These are phyloP conservation scores for Bolboschoenus planiculmis DNA, from an alignment of 176 grass and related monocot species.

Conservation along the genomic window DNA sequence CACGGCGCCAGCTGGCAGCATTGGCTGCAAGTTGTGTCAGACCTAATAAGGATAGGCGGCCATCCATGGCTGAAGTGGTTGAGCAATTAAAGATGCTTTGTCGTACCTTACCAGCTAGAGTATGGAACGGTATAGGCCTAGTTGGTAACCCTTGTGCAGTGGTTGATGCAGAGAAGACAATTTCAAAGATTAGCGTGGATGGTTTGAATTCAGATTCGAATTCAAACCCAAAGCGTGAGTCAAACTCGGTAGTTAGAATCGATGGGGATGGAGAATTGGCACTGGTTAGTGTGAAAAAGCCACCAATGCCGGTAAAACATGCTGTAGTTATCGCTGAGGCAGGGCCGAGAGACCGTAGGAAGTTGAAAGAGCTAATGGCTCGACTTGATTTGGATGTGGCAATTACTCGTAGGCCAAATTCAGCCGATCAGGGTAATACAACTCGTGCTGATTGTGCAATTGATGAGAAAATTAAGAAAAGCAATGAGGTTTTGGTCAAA, in stretches of 20 bases:
- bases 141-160: conserved; percentile 85
- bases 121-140: conserved; percentile 70
- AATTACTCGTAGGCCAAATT: conserved; percentile 30
- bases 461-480: conserved; percentile 32
- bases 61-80: conserved; percentile 76
- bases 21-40: conserved; percentile 81
- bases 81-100: conserved; percentile 51
- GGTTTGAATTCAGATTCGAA: conserved; percentile 10
- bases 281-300: conserved; percentile 40
- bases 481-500: conserved; percentile 4
- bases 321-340: conserved; percentile 48
- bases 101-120: conserved; percentile 48
- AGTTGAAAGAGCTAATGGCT: conserved; percentile 92
- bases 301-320: conserved; percentile 37
- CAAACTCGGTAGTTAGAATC: conserved; percentile 33
- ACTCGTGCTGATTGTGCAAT: conserved; percentile 19
- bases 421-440: conserved; percentile 40
- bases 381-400: conserved; percentile 40
- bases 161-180: conserved; percentile 68
- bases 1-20: conserved; percentile 55
- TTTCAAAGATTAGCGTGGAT: conserved; percentile 35
- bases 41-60: conserved; percentile 62
- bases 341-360: conserved; percentile 44
- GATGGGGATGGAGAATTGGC: conserved; percentile 40
- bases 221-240: conserved; percentile 31